Percentiles rank a stretch among this genome's conserved stretches.
Conservation (phyloP, 2,329 filamentous ascomycete genomes). For the Zalaria obscura region DNA sequence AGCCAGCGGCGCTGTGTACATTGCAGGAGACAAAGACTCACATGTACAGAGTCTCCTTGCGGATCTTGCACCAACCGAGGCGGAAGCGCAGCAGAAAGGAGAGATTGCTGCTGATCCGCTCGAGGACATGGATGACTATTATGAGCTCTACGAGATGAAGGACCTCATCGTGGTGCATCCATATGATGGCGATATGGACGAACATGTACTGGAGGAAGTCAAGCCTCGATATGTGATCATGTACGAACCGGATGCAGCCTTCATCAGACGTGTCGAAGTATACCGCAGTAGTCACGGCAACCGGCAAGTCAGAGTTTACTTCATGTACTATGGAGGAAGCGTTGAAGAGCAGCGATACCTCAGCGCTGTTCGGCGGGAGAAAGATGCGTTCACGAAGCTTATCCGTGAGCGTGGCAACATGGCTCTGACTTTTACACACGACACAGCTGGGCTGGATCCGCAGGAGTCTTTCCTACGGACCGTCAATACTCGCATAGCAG, state of each 20-base stretch:
- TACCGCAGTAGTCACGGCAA: conserved; percentile 90
- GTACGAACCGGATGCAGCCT: conserved; percentile 93
- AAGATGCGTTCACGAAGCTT: conserved; percentile 86
- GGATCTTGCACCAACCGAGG: conserved; percentile 67
- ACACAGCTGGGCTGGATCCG: conserved; percentile 58
- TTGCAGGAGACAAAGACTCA: conserved; percentile 67
- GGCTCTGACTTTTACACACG: conserved; percentile 72
- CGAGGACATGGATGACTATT: conserved; percentile 85
- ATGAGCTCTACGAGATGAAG: conserved; percentile 80
- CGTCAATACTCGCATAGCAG: conserved; percentile 91
- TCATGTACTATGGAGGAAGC: conserved; percentile 83
- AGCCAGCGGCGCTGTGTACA: conserved; percentile 59
- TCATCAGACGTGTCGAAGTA: conserved; percentile 87
- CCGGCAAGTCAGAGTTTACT: conserved; percentile 82
- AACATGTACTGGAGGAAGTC: conserved; percentile 88
- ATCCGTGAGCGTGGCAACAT: conserved; percentile 91
- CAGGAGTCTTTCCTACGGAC: conserved; percentile 89
- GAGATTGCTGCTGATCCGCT: conserved; percentile 67
- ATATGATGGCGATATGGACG: conserved; percentile 91
- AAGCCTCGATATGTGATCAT: conserved; percentile 93
- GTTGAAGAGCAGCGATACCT: conserved; percentile 11
- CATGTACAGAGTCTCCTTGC: conserved; percentile 74
- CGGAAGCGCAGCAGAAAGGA: conserved; percentile 54
- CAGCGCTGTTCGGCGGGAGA: conserved; percentile 54
- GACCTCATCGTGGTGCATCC: conserved; percentile 81